Evolutionary conservation across 805 yeast species (phyloP).

Genomic region (Saturnispora zaruensis): DNA sequence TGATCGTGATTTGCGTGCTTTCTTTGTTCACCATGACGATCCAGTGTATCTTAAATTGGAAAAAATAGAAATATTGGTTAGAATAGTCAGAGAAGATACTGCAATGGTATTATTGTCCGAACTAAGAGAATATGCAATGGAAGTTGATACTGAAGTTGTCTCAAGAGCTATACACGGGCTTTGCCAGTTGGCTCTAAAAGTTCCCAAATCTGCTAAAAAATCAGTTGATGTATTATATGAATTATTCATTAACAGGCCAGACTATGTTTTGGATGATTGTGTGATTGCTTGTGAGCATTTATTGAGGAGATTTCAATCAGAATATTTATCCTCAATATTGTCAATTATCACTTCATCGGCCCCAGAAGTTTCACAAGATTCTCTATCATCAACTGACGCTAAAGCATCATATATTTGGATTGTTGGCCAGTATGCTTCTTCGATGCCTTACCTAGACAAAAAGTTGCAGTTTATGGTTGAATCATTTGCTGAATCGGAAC

Average conservation of each 20-base stretch:
- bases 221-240: constrained; percentile 54
- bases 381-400: constrained; percentile 41
- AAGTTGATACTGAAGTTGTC: constrained; percentile 75
- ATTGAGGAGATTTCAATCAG: constrained; percentile 55
- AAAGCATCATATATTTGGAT: constrained; percentile 59
- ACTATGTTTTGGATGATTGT: constrained; percentile 53
- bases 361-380: constrained; percentile 36
- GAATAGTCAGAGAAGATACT: constrained; percentile 56
- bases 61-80: constrained; percentile 64
- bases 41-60: constrained; percentile 72
- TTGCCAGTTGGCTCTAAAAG: constrained; percentile 63
- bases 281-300: constrained; percentile 55
- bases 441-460: constrained; percentile 44
- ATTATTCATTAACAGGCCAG: constrained; percentile 52
- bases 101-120: constrained; percentile 55
- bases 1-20: constrained; percentile 74
- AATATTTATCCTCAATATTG: constrained; percentile 41
- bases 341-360: constrained; percentile 35
- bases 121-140: constrained; percentile 74
- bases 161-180: constrained; percentile 55
- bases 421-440: constrained; percentile 59
- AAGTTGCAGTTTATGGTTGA: constrained; percentile 40
- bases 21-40: constrained; percentile 82
- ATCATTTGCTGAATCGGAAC: constrained; percentile 49
- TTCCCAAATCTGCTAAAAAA: constrained; percentile 43